A percentile compares a stretch with the other conserved stretches of the same genome.
Evolutionary conservation across 441 rosid genomes (phyloP).

Genomic region (Erysimum cheiri): DNA sequence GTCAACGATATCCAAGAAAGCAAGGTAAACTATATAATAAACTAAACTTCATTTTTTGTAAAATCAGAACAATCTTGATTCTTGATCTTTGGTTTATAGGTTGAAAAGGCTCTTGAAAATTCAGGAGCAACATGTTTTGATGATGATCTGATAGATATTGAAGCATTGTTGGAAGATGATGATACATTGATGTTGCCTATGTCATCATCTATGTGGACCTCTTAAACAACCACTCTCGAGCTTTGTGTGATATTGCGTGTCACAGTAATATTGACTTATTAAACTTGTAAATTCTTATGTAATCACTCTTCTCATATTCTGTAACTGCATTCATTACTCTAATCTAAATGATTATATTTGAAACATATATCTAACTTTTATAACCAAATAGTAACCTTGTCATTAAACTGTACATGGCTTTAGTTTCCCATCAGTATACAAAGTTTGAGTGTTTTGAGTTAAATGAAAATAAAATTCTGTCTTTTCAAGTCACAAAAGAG

Average conservation of each 20-base stretch:
- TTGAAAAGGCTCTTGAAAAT: slow-evolving; percentile 45
- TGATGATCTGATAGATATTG: slow-evolving; percentile 63
- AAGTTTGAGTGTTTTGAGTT: not conserved
- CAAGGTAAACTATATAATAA: slow-evolving; percentile 55
- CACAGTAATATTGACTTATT: slow-evolving; percentile 22
- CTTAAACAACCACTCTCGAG: slow-evolving; percentile 1
- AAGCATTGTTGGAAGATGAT: slow-evolving; percentile 57
- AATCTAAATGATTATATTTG: slow-evolving; percentile 9
- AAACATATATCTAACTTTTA: slow-evolving; percentile 20
- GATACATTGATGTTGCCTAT: slow-evolving; percentile 55
- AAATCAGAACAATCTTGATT: slow-evolving; percentile 9
- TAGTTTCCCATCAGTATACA: slow-evolving; percentile 27
- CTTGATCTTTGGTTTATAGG: slow-evolving; percentile 46
- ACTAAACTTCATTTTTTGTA: not conserved
- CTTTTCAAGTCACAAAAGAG: slow-evolving; percentile 10
- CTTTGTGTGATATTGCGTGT: slow-evolving; percentile 15
- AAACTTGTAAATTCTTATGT: slow-evolving; percentile 43
- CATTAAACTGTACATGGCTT: slow-evolving; percentile 32
- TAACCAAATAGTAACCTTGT: slow-evolving; percentile 22
- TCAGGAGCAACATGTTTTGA: slow-evolving; percentile 53
- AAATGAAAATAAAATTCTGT: not conserved
- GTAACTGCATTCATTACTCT: slow-evolving; percentile 30
- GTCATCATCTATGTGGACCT: slow-evolving; percentile 42
- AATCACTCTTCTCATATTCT: slow-evolving; percentile 25
- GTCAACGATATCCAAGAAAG: slow-evolving; percentile 75